These are phyloP conservation scores for Podospora pseudoanserina DNA, from an alignment of 495 filamentous ascomycete genomes.

Conservation along the genomic window DNA sequence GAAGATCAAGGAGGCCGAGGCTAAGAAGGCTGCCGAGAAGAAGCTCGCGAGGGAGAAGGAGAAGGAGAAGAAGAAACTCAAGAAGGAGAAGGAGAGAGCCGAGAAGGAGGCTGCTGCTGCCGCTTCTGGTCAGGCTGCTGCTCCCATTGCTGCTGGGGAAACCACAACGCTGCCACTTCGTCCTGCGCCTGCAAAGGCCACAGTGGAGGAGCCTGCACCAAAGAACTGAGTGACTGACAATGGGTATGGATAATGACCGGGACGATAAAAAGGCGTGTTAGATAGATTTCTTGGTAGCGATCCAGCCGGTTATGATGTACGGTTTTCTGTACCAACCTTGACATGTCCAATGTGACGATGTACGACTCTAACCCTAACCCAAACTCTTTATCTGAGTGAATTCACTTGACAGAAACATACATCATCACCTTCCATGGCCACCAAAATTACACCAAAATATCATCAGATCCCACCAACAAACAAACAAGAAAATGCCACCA, in stretches of 20 bases:
- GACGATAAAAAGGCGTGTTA: conserved; percentile 1
- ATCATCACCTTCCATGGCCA: not conserved
- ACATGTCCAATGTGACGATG: not conserved
- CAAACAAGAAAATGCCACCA: not conserved
- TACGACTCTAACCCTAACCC: not conserved
- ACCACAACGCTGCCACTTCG: conserved; percentile 16
- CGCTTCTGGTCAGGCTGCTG: conserved; percentile 10
- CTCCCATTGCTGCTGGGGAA: conserved; percentile 9
- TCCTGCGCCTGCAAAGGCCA: conserved; percentile 3
- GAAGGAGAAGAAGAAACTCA: conserved; percentile 30
- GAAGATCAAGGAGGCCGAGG: conserved; percentile 31
- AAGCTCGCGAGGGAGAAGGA: conserved; percentile 29
- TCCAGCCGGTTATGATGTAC: not conserved
- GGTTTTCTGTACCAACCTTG: not conserved
- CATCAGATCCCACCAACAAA: not conserved
- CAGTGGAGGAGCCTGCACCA: not conserved
- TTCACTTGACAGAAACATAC: not conserved
- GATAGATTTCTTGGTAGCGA: conserved; percentile 1
- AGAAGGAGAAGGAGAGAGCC: conserved; percentile 21
- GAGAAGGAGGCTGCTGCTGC: conserved; percentile 19
- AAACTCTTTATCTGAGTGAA: not conserved
- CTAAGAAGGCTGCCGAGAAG: conserved; percentile 26
- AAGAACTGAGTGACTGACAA: conserved; percentile 1
- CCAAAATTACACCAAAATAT: not conserved
- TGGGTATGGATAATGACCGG: not conserved